phyloP scores from a whole-genome alignment of 2,329 filamentous ascomycete species.

The Aaosphaeria pasadenensis region DNA sequence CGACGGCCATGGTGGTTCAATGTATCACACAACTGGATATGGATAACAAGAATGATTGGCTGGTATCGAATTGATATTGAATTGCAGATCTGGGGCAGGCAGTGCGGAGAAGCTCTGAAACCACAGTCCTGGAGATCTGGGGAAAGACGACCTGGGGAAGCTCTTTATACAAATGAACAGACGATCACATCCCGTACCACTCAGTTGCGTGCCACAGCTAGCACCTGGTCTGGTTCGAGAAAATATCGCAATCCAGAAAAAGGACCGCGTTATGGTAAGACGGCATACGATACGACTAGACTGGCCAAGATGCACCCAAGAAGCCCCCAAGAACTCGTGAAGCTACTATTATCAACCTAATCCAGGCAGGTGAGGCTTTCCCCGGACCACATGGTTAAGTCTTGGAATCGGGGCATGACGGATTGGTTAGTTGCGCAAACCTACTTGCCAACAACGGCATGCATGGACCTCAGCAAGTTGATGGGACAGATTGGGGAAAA shows the following conservation, averaged over 20 bases:
- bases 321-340: not conserved
- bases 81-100: not conserved
- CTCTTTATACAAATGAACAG: not conserved
- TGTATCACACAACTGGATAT: not conserved
- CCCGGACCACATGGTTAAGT: not conserved
- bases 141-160: not conserved
- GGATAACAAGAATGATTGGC: not conserved
- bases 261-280: not conserved
- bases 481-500: too few relatives aligned
- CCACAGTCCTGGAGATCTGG: not conserved
- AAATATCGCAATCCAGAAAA: not conserved
- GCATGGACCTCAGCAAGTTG: too few relatives aligned
- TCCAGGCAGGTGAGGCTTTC: not conserved
- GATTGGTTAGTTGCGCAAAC: too few relatives aligned
- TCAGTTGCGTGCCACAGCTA: not conserved
- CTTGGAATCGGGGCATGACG: too few relatives aligned
- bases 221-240: not conserved
- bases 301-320: not conserved
- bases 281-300: not conserved
- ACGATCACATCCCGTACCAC: not conserved
- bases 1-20: slow-evolving; percentile 14
- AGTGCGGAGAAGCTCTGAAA: not conserved
- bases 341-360: not conserved
- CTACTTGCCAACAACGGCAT: too few relatives aligned
- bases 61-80: too few relatives aligned